A percentile compares a stretch with the other conserved stretches of the same genome.
These are phyloP conservation scores for Tritrichomonas foetus DNA, from an alignment of 208 protist genomes.

Conservation along the genomic window DNA sequence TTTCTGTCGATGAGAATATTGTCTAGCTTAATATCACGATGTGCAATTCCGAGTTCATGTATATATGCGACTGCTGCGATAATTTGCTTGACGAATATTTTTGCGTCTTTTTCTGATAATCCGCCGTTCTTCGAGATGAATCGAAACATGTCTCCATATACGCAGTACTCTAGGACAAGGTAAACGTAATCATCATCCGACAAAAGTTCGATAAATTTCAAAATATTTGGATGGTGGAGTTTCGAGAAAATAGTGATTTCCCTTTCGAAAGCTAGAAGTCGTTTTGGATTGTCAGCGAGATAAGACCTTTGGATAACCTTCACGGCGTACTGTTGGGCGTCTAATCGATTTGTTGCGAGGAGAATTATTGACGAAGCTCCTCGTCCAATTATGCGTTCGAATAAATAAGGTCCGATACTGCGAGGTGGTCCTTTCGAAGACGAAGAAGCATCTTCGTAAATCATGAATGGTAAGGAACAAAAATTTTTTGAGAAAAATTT, in stretches of 20 bases:
- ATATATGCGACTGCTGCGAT: not conserved
- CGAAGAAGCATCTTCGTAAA: no score
- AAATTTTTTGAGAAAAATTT: no score
- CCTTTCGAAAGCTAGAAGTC: no score
- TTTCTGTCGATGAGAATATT: not conserved
- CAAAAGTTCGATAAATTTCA: slow-evolving; percentile 16
- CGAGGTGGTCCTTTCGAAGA: no score
- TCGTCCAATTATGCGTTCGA: not conserved
- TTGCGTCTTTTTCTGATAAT: not conserved
- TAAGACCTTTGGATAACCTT: not conserved
- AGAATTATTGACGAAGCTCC: not conserved
- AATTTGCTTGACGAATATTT: slow-evolving; percentile 28
- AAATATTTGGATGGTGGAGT: not conserved
- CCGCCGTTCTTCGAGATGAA: not conserved
- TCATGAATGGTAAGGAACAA: no score
- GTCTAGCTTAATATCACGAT: slow-evolving; percentile 34
- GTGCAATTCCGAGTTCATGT: not conserved
- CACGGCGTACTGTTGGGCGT: not conserved
- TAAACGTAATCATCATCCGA: not conserved
- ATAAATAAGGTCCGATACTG: no score
- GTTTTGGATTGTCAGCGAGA: not conserved
- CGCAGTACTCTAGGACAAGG: not conserved
- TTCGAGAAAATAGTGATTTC: not conserved
- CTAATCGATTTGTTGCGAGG: not conserved
- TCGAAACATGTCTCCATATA: not conserved